Conservation (phyloP, 2,329 filamentous ascomycete genomes). For the Tolypocladium guangdongense region DNA sequence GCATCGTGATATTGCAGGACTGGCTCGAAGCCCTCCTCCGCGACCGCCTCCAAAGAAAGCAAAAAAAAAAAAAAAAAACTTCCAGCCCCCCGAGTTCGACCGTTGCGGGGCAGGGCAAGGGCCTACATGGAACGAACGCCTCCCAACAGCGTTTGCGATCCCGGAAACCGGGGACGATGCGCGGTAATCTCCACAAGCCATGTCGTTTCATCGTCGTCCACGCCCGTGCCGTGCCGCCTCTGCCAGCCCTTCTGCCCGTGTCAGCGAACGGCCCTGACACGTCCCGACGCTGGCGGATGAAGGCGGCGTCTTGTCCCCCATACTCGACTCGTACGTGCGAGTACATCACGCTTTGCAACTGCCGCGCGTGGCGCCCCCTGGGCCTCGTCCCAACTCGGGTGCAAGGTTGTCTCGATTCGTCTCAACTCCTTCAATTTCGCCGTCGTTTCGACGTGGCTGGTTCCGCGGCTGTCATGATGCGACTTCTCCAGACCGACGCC, state of each 20-base stretch:
- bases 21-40: background rate
- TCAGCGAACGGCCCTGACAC: background rate
- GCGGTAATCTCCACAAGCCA: background rate
- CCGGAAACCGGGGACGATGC: background rate
- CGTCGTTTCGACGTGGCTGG: background rate
- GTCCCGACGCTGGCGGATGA: background rate
- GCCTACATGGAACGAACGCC: background rate
- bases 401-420: background rate
- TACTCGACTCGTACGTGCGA: too few species aligned
- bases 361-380: background rate
- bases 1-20: constrained; percentile 1
- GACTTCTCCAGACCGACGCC: background rate
- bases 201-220: background rate
- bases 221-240: background rate
- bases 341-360: background rate
- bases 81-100: background rate
- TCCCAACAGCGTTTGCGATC: background rate
- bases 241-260: background rate
- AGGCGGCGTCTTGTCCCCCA: background rate
- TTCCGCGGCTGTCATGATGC: background rate
- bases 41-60: background rate
- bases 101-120: background rate
- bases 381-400: background rate
- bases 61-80: background rate
- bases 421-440: background rate